Evolutionary conservation across 2,329 filamentous ascomycete genomes (phyloP), one percentile per base, ranked within the genome.

Genomic region (Aureobasidium sp.): DNA sequence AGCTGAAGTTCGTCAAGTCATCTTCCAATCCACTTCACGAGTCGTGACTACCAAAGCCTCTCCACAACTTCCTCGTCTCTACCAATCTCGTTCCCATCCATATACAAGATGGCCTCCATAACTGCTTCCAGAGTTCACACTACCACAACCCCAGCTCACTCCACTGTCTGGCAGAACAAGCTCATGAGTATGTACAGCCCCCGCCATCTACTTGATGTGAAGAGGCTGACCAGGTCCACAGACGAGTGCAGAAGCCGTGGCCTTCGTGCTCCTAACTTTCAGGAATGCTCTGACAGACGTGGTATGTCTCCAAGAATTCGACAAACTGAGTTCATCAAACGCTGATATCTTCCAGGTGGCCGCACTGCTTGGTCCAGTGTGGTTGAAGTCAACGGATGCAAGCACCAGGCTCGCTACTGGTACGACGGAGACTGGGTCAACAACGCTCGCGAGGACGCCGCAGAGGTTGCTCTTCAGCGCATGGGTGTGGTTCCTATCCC

Each of bases 381-480:
- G 63, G 90, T 96, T 63, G 85, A 80, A n/a, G 83, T 96, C 63
- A 80, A 84, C 68, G 87, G 86, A 60, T 77, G 81, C 56, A 81
- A 77, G 51, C 82, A 90, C 69, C 73, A 81, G n/a, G 91, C 91
- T 51, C 84, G 90, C 65, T 96, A 86, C 76, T 96, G 90, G 90
- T 96, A 96, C 76, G 91, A 95, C 74, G 91, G 91, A 64, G 86
- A 90, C 72, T 91, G 90, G 71, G 81, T 93, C 74, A 85, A 92
- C 79, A 95, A 95, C 71, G 91, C 91, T 63, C 87, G 85, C 76
- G 91, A 96, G 75, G 91, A 96, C 73, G 91, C 90, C n/a, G 91
- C 91, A 66, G 90, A 96, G 76, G 83, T 88, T 65, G 91, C 91
- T 29, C 74, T 89, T 64, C 82, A 80, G 70, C 82, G 60, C n/a